Percentiles rank a stretch among this genome's conserved stretches.
Evolutionary conservation across 768 basidiomycete species (phyloP).

Genomic region (Suillus hirtellus): DNA sequence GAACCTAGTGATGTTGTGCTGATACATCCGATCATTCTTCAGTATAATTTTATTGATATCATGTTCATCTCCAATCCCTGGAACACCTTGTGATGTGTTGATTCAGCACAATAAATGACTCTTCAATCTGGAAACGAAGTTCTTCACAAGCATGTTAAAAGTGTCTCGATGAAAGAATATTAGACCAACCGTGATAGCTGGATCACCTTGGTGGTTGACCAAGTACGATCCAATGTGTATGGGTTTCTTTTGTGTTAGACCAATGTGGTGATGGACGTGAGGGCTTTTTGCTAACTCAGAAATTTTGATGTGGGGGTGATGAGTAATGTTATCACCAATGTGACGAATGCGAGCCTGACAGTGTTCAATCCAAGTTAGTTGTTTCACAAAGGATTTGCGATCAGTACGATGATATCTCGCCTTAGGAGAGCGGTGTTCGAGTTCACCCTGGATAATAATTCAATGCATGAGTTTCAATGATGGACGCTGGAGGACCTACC

Average conservation of each 20-base stretch:
- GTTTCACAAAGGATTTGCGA: neutral
- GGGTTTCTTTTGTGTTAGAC: conserved; percentile 11
- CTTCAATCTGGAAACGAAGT: conserved; percentile 11
- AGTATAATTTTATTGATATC: conserved; percentile 28
- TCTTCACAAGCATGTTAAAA: conserved; percentile 11
- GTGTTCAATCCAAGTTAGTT: neutral
- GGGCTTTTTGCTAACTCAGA: neutral
- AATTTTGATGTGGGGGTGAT: neutral
- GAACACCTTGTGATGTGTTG: conserved; percentile 20
- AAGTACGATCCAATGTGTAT: conserved; percentile 17
- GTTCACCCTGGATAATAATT: conserved; percentile 15
- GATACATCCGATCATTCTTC: neutral
- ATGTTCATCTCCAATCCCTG: conserved; percentile 40
- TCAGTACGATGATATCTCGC: neutral
- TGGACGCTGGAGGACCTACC: conserved; percentile 16
- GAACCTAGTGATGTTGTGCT: neutral
- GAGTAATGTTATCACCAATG: neutral
- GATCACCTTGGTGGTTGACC: neutral
- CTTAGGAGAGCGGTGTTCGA: conserved; percentile 14
- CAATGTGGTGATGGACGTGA: conserved; percentile 4
- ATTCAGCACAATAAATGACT: conserved; percentile 2
- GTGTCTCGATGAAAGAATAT: neutral
- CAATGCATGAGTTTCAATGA: neutral
- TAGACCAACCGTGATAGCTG: neutral
- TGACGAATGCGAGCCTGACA: conserved; percentile 3